Base-by-base conservation (phyloP, 345 rosid species). In the Eutrema yunnanense region DNA sequence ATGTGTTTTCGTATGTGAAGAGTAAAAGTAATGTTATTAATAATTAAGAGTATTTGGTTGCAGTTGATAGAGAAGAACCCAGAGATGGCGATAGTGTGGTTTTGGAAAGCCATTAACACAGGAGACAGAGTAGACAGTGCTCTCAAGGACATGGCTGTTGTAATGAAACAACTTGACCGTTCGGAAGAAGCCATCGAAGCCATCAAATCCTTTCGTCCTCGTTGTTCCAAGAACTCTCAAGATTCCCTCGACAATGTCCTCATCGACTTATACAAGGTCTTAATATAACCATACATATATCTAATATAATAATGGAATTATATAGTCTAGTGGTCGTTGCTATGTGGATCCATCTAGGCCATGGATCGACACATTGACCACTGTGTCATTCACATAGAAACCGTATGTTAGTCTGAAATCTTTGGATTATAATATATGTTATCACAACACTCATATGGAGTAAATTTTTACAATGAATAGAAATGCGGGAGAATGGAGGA, bases 131-230 rank as follows among this genome's bases (percentile, higher is more conserved):
- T 90, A 1, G 96, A 89, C 14, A 87, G 96, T 78, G 90, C 96
- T 33, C 78, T 89, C 0, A 89, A 90, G 34, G 96, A 90, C 85
- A 90, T 95, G 99, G 99, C 95, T 0, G 90, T 89, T 11, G 93
- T 89, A 78, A 88, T 92, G 96, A 90, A 89, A 82, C 96, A 95
- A 73, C 66, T 91, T 0, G 86, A 87, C 61, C 66, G 96, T 63
- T 53, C 85, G 0, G 92, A 88, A 75, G 96, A 95, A 79, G 98
- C 98, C 74, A 85, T 95, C n/a, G 96, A 95, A 84, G 99, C 96
- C 6, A 65, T 95, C 77, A 88, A 85, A 72, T 92, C 99, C 6
- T 92, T 95, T 29, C 78, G 99, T 19, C 66, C 82, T 22, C 96
- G 74, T 54, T 95, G 99, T 82, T 88, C 97, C 29, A 88, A 77